Evolutionary conservation across 495 filamentous ascomycete genomes (phyloP).

Genomic region (Hypoxylon rickii): DNA sequence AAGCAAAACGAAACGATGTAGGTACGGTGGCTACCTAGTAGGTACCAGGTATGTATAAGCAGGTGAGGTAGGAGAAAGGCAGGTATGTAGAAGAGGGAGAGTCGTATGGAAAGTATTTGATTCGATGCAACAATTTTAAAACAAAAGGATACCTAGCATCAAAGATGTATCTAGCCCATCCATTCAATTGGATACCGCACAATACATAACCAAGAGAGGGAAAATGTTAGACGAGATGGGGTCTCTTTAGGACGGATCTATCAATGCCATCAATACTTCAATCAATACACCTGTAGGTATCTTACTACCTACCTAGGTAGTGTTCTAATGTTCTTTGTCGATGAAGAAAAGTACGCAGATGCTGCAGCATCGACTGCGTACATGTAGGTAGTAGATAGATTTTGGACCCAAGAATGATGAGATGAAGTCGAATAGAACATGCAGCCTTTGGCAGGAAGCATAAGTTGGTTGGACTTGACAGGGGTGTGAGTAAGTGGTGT

Average conservation of each 20-base stretch:
- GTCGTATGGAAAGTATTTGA: too few species aligned
- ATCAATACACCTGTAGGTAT: not conserved
- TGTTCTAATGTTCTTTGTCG: constrained; percentile 13
- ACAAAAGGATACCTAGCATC: not conserved
- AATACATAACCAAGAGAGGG: constrained; percentile 9
- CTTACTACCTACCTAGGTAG: too few species aligned
- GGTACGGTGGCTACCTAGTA: not conserved
- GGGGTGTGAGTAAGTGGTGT: constrained; percentile 31
- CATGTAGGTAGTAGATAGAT: too few species aligned
- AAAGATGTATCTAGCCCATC: constrained; percentile 2
- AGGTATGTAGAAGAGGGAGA: too few species aligned
- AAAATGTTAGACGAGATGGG: not conserved
- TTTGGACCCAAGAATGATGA: constrained; percentile 40
- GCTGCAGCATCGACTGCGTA: too few species aligned
- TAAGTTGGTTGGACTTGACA: constrained; percentile 42
- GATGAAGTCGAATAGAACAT: constrained; percentile 44
- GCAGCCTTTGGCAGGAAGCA: constrained; percentile 39
- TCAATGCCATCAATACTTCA: too few species aligned
- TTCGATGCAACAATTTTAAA: too few species aligned
- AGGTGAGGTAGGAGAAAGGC: not conserved
- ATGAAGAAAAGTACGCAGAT: constrained; percentile 6
- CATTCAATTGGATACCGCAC: constrained; percentile 2
- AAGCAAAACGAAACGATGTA: constrained; percentile 12
- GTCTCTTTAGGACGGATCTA: not conserved
- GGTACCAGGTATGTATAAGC: not conserved